phyloP scores from a whole-genome alignment of 2,329 filamentous ascomycete species.

The Colletotrichum karsti region DNA sequence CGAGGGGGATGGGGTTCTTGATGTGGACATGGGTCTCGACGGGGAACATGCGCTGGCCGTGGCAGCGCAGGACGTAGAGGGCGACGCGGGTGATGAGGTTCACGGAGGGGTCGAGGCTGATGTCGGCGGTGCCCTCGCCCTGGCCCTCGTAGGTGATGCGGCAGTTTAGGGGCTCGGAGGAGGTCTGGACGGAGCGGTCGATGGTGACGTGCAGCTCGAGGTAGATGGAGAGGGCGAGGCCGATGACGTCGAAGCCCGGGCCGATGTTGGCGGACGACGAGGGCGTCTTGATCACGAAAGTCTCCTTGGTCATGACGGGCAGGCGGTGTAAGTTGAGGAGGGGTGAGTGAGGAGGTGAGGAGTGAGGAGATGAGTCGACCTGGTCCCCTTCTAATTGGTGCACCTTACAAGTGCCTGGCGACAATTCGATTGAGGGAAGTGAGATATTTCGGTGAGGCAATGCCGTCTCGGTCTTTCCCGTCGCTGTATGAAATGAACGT shows the following conservation, averaged over 20 bases:
- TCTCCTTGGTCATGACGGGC: slow-evolving; percentile 52
- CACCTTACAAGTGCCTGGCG: too few species aligned
- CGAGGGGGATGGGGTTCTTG: slow-evolving; percentile 93
- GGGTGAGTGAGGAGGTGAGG: background rate
- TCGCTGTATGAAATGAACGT: slow-evolving; percentile 8
- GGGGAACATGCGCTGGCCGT: slow-evolving; percentile 86
- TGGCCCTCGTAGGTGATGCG: slow-evolving; percentile 89
- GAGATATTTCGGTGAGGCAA: too few species aligned
- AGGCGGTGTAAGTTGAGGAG: slow-evolving; percentile 16
- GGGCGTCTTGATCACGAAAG: slow-evolving; percentile 80
- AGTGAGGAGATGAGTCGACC: background rate
- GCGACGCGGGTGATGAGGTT: slow-evolving; percentile 96
- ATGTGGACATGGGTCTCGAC: slow-evolving; percentile 90
- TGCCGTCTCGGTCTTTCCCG: too few species aligned
- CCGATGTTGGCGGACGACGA: slow-evolving; percentile 98
- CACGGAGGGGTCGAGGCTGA: slow-evolving; percentile 82
- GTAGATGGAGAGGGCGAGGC: slow-evolving; percentile 92
- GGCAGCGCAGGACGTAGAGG: slow-evolving; percentile 92
- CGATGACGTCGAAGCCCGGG: slow-evolving; percentile 97
- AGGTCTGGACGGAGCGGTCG: slow-evolving; percentile 63
- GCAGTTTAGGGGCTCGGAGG: slow-evolving; percentile 80
- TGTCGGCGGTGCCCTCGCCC: slow-evolving; percentile 74
- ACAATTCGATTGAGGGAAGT: too few species aligned
- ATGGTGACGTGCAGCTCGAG: slow-evolving; percentile 88
- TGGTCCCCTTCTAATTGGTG: too few species aligned